Percentiles rank a stretch among this genome's conserved stretches.
Conservation (phyloP, 768 basidiomycete species). For the Phaeotremella fagi region DNA sequence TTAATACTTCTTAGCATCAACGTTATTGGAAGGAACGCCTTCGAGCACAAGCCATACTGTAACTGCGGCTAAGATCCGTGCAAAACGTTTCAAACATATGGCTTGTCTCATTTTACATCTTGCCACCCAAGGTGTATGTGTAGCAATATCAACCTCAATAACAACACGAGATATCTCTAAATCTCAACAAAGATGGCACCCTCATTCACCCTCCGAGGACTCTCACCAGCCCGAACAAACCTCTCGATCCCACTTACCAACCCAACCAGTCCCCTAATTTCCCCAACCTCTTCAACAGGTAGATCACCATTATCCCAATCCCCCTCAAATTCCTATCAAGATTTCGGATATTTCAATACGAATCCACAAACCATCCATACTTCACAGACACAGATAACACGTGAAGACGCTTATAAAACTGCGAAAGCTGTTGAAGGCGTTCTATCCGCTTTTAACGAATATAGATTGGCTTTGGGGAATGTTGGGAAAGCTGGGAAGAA, state of each 20-base stretch:
- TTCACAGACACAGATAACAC: neutral
- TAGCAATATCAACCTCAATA: no score
- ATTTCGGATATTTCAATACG: neutral
- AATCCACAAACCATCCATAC: neutral
- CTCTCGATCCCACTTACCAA: neutral
- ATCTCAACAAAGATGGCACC: no score
- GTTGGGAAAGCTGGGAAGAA: slow-evolving; percentile 14
- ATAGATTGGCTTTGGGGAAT: slow-evolving; percentile 8
- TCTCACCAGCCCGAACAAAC: neutral
- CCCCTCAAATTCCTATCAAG: neutral
- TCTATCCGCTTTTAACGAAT: slow-evolving; percentile 21
- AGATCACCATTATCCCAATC: neutral
- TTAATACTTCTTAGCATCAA: no score
- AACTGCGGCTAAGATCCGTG: no score
- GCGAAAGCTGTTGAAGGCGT: slow-evolving; percentile 17
- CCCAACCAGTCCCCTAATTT: neutral
- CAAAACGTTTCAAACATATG: no score
- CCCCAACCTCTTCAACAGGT: neutral
- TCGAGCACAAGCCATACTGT: no score
- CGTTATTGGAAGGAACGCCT: no score
- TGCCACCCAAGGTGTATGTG: no score
- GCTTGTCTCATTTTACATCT: no score
- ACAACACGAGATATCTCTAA: no score
- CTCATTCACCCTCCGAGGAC: neutral
- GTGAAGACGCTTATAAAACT: slow-evolving; percentile 14